Conservation (phyloP, 495 filamentous ascomycete species). For the Aspergillus egyptiacus region DNA sequence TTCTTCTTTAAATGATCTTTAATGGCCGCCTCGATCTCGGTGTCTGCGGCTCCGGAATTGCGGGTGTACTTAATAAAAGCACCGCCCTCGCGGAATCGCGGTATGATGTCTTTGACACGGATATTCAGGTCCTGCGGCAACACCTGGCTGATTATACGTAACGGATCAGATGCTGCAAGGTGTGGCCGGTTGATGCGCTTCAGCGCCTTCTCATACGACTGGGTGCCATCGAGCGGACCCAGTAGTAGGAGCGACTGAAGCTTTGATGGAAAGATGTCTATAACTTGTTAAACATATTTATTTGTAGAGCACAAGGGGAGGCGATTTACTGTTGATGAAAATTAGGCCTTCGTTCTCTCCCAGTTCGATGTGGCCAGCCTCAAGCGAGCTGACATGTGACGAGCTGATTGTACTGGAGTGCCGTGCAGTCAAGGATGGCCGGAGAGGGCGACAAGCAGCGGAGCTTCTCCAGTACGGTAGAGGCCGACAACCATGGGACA, state of each 20-base stretch:
- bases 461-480: background rate
- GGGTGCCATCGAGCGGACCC: constrained; percentile 52
- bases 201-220: constrained; percentile 54
- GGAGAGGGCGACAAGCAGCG: background rate
- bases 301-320: background rate
- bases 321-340: constrained; percentile 75
- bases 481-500: constrained; percentile 2
- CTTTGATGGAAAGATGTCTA: constrained; percentile 80
- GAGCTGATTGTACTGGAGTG: constrained; percentile 15
- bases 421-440: background rate
- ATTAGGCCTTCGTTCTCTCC: constrained; percentile 69
- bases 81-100: constrained; percentile 83
- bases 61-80: constrained; percentile 86
- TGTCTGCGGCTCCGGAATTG: constrained; percentile 40
- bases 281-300: background rate
- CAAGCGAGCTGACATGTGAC: constrained; percentile 22
- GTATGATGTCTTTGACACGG: constrained; percentile 70
- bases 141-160: constrained; percentile 54
- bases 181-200: constrained; percentile 56
- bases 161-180: constrained; percentile 57
- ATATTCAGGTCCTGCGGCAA: constrained; percentile 55
- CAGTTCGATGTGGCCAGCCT: constrained; percentile 67
- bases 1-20: constrained; percentile 55
- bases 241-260: constrained; percentile 60
- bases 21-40: constrained; percentile 54